These are phyloP conservation scores for Salix udensis DNA, from an alignment of 345 rosid species.

Conservation along the genomic window DNA sequence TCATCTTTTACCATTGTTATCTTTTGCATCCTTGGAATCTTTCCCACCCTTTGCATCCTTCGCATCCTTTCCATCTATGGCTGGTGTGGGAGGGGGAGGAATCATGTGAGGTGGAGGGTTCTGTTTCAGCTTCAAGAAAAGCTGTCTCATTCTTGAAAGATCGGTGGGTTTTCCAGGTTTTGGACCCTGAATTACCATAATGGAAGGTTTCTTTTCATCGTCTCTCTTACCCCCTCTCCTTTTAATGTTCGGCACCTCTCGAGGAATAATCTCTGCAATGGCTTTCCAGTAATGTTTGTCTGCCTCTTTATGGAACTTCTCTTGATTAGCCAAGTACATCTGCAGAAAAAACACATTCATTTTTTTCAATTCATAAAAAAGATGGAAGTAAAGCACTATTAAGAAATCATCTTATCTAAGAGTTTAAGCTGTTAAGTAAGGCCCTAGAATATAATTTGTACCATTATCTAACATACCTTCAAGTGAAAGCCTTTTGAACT, in stretches of 20 bases:
- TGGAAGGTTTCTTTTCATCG: slow-evolving; percentile 64
- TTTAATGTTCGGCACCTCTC: slow-evolving; percentile 84
- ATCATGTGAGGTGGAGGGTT: slow-evolving; percentile 88
- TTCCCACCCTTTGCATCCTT: slow-evolving; percentile 28
- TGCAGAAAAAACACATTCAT: slow-evolving; percentile 19
- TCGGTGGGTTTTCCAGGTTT: slow-evolving; percentile 94
- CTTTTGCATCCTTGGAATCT: slow-evolving; percentile 24
- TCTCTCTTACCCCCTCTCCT: slow-evolving; percentile 78
- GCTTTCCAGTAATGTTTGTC: slow-evolving; percentile 91
- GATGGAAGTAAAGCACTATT: not conserved
- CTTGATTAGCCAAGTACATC: slow-evolving; percentile 80
- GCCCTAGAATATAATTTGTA: too few relatives aligned
- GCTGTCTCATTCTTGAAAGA: slow-evolving; percentile 81
- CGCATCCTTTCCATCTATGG: slow-evolving; percentile 47
- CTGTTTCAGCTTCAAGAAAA: slow-evolving; percentile 70
- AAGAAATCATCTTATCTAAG: too few relatives aligned
- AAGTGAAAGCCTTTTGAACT: too few relatives aligned
- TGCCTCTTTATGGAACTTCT: slow-evolving; percentile 91
- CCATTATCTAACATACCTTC: too few relatives aligned
- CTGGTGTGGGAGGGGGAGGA: slow-evolving; percentile 61
- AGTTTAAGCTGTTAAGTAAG: accelerated
- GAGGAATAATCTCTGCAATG: slow-evolving; percentile 82
- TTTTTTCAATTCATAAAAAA: not conserved
- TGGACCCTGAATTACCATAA: slow-evolving; percentile 73
- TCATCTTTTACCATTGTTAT: slow-evolving; percentile 31